Percentiles rank a stretch among this genome's conserved stretches.
Conservation (phyloP, 352 stramenopile species). For the Phytophthora sp. region DNA sequence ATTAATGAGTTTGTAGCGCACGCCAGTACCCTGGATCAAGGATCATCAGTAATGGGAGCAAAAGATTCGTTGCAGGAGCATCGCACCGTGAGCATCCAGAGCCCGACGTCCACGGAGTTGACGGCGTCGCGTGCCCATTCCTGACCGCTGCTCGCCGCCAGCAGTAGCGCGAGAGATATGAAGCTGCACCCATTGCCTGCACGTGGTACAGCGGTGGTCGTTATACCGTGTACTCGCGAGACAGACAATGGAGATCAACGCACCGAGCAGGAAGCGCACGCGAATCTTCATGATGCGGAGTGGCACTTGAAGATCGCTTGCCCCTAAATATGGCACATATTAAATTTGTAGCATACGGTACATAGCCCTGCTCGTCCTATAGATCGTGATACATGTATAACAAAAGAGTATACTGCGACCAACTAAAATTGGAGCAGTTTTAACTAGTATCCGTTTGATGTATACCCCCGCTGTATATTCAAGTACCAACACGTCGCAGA, state of each 20-base stretch:
- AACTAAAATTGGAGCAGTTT: too few species aligned
- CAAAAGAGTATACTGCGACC: too few species aligned
- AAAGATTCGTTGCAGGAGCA: background rate
- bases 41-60: slow-evolving; percentile 2
- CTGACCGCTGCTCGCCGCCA: slow-evolving; percentile 47
- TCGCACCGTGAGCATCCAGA: slow-evolving; percentile 68
- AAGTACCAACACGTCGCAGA: too few species aligned
- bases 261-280: slow-evolving; percentile 50
- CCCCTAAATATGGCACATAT: slow-evolving; percentile 8
- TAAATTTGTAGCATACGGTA: too few species aligned
- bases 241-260: too few species aligned
- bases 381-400: too few species aligned
- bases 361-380: too few species aligned
- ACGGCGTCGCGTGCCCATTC: slow-evolving; percentile 69
- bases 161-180: slow-evolving; percentile 55
- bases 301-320: slow-evolving; percentile 23
- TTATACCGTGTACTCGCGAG: too few species aligned
- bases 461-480: too few species aligned
- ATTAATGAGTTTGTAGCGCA: slow-evolving; percentile 87
- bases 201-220: background rate
- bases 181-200: slow-evolving; percentile 60
- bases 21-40: slow-evolving; percentile 57
- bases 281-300: slow-evolving; percentile 42
- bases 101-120: slow-evolving; percentile 79
- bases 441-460: too few species aligned